Evolutionary conservation across 1,139 yeast genomes (phyloP).

Genomic region (Yueomyces sp.): DNA sequence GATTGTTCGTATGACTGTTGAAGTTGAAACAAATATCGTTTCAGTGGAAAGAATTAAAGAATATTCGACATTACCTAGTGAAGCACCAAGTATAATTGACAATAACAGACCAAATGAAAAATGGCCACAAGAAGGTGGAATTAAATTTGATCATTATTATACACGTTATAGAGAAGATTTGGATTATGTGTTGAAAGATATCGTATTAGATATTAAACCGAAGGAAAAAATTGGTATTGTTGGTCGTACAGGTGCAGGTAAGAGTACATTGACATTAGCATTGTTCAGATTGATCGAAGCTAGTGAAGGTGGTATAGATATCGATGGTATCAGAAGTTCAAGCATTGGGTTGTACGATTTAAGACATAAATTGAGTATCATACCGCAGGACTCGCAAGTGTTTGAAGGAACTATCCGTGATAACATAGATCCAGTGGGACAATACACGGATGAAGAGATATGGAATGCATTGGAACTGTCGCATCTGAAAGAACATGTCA

Average conservation of each 20-base stretch:
- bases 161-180: constrained; percentile 78
- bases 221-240: constrained; percentile 90
- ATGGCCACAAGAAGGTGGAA: constrained; percentile 76
- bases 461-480: constrained; percentile 82
- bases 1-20: constrained; percentile 98
- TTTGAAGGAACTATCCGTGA: constrained; percentile 84
- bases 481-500: constrained; percentile 67
- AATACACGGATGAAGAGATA: constrained; percentile 58
- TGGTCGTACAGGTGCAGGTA: constrained; percentile 96
- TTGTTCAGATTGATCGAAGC: constrained; percentile 85
- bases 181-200: constrained; percentile 65
- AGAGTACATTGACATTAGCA: constrained; percentile 81
- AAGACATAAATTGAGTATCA: constrained; percentile 75
- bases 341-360: constrained; percentile 70
- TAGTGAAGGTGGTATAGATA: constrained; percentile 52
- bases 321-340: constrained; percentile 61
- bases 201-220: constrained; percentile 55
- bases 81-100: constrained; percentile 70
- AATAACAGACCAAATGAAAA: constrained; percentile 49
- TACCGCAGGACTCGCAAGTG: constrained; percentile 95
- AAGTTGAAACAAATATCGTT: constrained; percentile 92
- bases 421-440: constrained; percentile 75
- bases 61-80: constrained; percentile 60
- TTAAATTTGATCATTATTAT: constrained; percentile 62
- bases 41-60: constrained; percentile 92